Evolutionary conservation across 108 stramenopile genomes (phyloP).

Genomic region (Pseudonitzschia delicatissima): DNA sequence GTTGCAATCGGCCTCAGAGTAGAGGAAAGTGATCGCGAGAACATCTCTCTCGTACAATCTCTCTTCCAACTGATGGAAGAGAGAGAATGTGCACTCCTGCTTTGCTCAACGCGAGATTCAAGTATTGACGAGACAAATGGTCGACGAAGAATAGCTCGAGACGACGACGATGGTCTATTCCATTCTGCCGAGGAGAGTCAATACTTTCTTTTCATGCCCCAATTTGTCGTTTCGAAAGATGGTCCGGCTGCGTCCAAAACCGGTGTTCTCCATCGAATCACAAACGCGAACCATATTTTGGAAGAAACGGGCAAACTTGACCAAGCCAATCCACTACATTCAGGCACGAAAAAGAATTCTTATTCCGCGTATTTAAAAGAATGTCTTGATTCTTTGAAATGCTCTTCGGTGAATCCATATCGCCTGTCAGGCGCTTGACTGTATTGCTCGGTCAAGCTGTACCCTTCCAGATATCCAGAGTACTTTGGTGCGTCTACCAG

Average conservation of each 20-base stretch:
- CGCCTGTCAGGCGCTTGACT: too few relatives aligned
- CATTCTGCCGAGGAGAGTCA: conserved; percentile 9
- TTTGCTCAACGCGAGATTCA: not conserved
- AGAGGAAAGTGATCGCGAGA: conserved; percentile 15
- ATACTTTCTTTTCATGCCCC: conserved; percentile 29
- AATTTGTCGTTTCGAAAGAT: conserved; percentile 4
- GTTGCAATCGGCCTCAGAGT: conserved; percentile 26
- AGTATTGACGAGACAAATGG: not conserved
- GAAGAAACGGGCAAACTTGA: not conserved
- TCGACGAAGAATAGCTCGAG: too few relatives aligned
- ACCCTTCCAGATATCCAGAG: too few relatives aligned
- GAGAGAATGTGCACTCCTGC: conserved; percentile 26
- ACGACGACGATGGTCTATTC: conserved; percentile 8
- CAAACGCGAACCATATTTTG: conserved; percentile 20
- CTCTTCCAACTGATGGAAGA: conserved; percentile 12
- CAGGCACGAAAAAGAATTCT: not conserved
- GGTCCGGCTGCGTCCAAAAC: conserved; percentile 5
- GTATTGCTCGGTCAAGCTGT: too few relatives aligned
- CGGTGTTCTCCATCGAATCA: conserved; percentile 24
- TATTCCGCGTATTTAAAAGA: conserved; percentile 18
- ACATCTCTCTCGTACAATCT: conserved; percentile 13
- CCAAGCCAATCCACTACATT: not conserved
- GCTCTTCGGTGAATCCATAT: conserved; percentile 13
- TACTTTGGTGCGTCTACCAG: too few relatives aligned
- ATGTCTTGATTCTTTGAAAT: conserved; percentile 16